Conservation (phyloP, 2,329 filamentous ascomycete species). For the Colletotrichum camelliae region DNA sequence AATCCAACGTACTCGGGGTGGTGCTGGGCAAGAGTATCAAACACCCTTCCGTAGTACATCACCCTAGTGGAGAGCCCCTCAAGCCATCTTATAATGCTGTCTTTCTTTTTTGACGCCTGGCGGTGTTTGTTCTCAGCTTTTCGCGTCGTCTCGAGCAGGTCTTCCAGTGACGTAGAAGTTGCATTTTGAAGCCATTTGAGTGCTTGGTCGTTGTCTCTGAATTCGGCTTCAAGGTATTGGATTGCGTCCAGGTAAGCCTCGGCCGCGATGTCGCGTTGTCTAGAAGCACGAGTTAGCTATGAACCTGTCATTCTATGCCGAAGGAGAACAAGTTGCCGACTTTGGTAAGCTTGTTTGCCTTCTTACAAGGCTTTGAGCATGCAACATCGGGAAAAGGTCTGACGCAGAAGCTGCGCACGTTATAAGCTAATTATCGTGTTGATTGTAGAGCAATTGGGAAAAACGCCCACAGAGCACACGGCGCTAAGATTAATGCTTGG, state of each 20-base stretch:
- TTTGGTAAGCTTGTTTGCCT: too few species aligned
- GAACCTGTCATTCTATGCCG: too few species aligned
- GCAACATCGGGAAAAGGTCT: too few species aligned
- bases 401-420: too few species aligned
- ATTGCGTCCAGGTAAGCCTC: not conserved
- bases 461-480: too few species aligned
- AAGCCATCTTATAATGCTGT: not conserved
- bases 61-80: not conserved
- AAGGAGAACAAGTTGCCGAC: too few species aligned
- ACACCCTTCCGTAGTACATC: not conserved
- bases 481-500: too few species aligned
- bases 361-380: too few species aligned
- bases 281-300: too few species aligned
- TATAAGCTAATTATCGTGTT: too few species aligned
- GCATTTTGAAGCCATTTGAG: not conserved
- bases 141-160: not conserved
- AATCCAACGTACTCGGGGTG: not conserved
- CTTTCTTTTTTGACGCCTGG: not conserved
- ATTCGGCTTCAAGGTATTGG: not conserved
- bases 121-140: not conserved
- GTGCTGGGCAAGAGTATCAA: not conserved
- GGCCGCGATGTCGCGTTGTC: not conserved
- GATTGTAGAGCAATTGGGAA: too few species aligned
- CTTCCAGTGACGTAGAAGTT: not conserved
- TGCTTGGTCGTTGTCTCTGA: not conserved